Percentiles rank a stretch among this genome's conserved stretches.
Evolutionary conservation across 495 filamentous ascomycete species (phyloP).

Genomic region (Aspergillus mulundensis): DNA sequence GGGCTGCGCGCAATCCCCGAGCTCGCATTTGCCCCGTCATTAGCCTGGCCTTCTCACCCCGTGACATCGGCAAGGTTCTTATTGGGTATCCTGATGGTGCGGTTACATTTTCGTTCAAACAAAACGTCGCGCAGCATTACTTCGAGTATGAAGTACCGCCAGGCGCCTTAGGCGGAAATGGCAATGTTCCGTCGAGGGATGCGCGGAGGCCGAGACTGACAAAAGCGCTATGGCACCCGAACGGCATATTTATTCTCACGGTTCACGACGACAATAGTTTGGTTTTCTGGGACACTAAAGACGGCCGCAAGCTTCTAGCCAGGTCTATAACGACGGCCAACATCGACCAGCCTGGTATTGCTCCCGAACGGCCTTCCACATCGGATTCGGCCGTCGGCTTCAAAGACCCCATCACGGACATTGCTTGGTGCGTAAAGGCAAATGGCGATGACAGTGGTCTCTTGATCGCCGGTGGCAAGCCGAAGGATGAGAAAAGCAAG

Average conservation of each 20-base stretch:
- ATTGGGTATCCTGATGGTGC: conserved; percentile 86
- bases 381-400: conserved; percentile 45
- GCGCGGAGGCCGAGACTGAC: conserved; percentile 65
- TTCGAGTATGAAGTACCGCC: conserved; percentile 78
- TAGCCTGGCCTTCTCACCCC: conserved; percentile 78
- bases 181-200: conserved; percentile 47
- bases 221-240: conserved; percentile 89
- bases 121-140: conserved; percentile 68
- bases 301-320: conserved; percentile 80
- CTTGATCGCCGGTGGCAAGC: conserved; percentile 75
- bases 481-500: conserved; percentile 57
- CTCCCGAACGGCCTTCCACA: conserved; percentile 37
- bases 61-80: conserved; percentile 87
- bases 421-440: conserved; percentile 87
- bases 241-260: conserved; percentile 83
- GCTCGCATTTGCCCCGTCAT: conserved; percentile 58
- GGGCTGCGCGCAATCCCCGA: conserved; percentile 61
- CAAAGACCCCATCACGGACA: conserved; percentile 66
- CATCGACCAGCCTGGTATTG: conserved; percentile 57
- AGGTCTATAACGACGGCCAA: conserved; percentile 70
- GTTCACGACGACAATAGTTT: conserved; percentile 86
- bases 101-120: conserved; percentile 88
- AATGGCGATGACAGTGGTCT: conserved; percentile 92
- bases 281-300: conserved; percentile 92
- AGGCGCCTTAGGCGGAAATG: conserved; percentile 84